phyloP scores from a whole-genome alignment of 495 filamentous ascomycete species.

The Xylaria acuta region DNA sequence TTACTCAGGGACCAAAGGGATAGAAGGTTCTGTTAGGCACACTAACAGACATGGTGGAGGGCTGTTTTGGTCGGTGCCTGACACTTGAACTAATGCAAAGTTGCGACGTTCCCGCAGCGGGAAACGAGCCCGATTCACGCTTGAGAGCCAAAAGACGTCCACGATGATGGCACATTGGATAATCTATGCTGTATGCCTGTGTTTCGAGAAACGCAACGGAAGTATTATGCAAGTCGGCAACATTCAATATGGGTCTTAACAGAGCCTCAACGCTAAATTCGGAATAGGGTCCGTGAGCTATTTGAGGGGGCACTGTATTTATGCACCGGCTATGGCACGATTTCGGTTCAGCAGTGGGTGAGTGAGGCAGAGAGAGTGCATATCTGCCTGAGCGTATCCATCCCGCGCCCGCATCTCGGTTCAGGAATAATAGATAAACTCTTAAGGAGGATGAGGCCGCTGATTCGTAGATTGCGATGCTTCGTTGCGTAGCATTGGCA shows the following conservation, averaged over 20 bases:
- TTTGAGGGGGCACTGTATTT: background rate
- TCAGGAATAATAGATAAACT: slow-evolving; percentile 6
- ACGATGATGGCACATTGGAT: background rate
- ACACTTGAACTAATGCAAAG: slow-evolving; percentile 35
- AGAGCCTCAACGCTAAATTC: slow-evolving; percentile 35
- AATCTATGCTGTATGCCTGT: background rate
- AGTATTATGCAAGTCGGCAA: slow-evolving; percentile 1
- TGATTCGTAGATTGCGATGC: slow-evolving; percentile 20
- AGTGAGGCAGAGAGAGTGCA: slow-evolving; percentile 11
- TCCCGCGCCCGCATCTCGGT: slow-evolving; percentile 12
- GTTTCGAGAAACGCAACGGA: slow-evolving; percentile 16
- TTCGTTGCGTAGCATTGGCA: slow-evolving; percentile 20
- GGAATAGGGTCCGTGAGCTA: slow-evolving; percentile 20
- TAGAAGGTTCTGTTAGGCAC: slow-evolving; percentile 23
- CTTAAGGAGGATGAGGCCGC: slow-evolving; percentile 1
- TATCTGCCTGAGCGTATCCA: background rate
- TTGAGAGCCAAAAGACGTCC: background rate
- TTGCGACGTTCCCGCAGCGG: slow-evolving; percentile 37
- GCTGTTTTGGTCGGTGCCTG: slow-evolving; percentile 13
- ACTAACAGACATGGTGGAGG: slow-evolving; percentile 24
- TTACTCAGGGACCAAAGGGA: slow-evolving; percentile 34
- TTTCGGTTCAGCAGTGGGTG: background rate
- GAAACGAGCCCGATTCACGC: slow-evolving; percentile 18
- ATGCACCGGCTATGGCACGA: slow-evolving; percentile 9
- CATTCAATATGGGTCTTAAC: slow-evolving; percentile 27